These are phyloP conservation scores for Botrytis paeoniae DNA, from an alignment of 2,329 filamentous ascomycete genomes.

Conservation along the genomic window DNA sequence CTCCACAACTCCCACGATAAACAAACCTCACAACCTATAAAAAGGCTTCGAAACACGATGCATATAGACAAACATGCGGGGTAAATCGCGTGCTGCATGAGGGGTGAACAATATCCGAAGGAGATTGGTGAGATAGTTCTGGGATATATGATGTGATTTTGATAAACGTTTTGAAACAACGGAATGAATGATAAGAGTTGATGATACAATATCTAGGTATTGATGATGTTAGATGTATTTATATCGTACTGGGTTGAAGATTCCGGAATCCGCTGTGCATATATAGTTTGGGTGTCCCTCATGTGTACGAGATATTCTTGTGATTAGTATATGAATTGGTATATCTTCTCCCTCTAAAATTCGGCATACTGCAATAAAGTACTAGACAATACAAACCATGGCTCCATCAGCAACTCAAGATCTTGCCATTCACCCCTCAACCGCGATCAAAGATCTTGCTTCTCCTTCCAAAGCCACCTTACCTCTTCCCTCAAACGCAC, in stretches of 20 bases:
- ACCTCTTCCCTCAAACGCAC: conserved; percentile 55
- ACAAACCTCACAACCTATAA: neutral
- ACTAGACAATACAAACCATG: neutral
- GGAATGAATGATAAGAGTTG: neutral
- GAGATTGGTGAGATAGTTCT: neutral
- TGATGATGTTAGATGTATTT: conserved; percentile 1
- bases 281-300: neutral
- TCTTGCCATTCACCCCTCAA: conserved; percentile 54
- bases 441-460: conserved; percentile 57
- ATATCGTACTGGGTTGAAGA: neutral
- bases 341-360: neutral
- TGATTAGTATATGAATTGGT: neutral
- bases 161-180: neutral
- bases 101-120: neutral
- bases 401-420: conserved; percentile 39
- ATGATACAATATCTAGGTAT: neutral
- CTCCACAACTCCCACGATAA: neutral
- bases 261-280: neutral
- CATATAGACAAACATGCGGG: conserved; percentile 3
- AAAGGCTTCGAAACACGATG: neutral
- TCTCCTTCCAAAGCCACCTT: conserved; percentile 63
- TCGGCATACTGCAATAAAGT: neutral
- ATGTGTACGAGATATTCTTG: neutral
- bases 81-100: conserved; percentile 7
- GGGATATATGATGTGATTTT: neutral